These are phyloP conservation scores for Apiotrichum montevideense DNA, from an alignment of 1,284 basidiomycete species.

Conservation along the genomic window DNA sequence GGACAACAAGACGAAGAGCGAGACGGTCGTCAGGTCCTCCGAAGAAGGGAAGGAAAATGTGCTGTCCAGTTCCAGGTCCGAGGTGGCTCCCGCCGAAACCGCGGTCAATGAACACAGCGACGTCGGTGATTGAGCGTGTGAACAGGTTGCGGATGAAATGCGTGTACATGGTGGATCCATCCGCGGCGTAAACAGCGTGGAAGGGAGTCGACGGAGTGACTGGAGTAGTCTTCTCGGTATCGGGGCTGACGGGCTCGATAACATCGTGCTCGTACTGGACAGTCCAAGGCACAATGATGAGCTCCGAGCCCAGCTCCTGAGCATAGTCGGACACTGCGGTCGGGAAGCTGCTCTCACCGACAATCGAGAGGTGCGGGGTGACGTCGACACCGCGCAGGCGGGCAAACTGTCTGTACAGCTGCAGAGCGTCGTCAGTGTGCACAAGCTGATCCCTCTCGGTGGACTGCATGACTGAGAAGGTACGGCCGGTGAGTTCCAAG, in stretches of 20 bases:
- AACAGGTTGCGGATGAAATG: conserved; percentile 78
- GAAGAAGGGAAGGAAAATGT: conserved; percentile 80
- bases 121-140: conserved; percentile 56
- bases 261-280: conserved; percentile 20
- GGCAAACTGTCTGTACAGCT: conserved; percentile 70
- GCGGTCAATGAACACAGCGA: conserved; percentile 76
- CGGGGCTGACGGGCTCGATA: conserved; percentile 1
- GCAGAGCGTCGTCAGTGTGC: conserved; percentile 69
- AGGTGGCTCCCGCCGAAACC: conserved; percentile 47
- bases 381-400: conserved; percentile 65
- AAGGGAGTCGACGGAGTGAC: conserved; percentile 28
- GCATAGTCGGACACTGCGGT: conserved; percentile 63
- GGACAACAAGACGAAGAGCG: conserved; percentile 69
- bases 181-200: conserved; percentile 40
- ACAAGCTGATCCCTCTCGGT: conserved; percentile 63
- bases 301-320: conserved; percentile 56
- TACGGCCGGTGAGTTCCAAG: conserved; percentile 81
- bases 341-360: conserved; percentile 66
- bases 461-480: conserved; percentile 76
- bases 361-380: conserved; percentile 57
- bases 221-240: conserved; percentile 51
- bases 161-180: conserved; percentile 55
- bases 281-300: conserved; percentile 79
- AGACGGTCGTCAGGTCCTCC: conserved; percentile 87
- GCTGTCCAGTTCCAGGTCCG: conserved; percentile 49